Evolutionary conservation across 2,329 filamentous ascomycete genomes (phyloP), one percentile per base, ranked within the genome.

Genomic region (Plectosphaerella cucumerina): DNA sequence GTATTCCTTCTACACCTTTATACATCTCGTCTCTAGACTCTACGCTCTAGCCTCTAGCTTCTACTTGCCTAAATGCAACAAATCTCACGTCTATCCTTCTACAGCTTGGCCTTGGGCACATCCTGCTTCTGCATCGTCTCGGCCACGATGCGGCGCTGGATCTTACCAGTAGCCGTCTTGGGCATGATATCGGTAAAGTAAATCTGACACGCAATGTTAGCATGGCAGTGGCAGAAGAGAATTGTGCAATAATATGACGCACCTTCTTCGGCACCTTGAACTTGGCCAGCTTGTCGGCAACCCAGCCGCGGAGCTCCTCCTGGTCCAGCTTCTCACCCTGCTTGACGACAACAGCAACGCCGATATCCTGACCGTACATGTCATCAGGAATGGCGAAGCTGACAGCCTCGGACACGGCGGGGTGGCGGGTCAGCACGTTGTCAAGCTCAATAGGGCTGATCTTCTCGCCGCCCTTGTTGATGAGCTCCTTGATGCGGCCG

Each of bases 111-210:
- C 66, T 76, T 80, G 49, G 68, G 67, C 50, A 58, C 56, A 41
- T 85, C 83, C 66, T 85, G 80, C 75, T 89, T 89, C 68, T 86
- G 75, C 88, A 95, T 93, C 26, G 82, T 82, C 68, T 93, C 89
- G 14, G 89, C 89, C n/a, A 95, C 89, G 61, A 92, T 89, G 55
- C 89, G 81, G 54, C 90, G 76, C 71, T 95, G 90, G 53, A 95
- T 87, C 76, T 95, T 95, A 50, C 90, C 90, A 6, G 90, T 95
- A n/a, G 90, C 89, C 4, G 90, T 93, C 78, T 95, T 95, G 56
- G 90, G 90, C 84, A 95, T 95, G 57, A 86, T 73, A 52, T 90
- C 80, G 34, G 89, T 89, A 60, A 94, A 91, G 74, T 88, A 94
- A 34, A 92, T 75, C 85, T 87, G 48, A 11, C 15, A 51, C 23